Evolutionary conservation across 768 basidiomycete genomes (phyloP).

Genomic region (Multifurca ochricompacta): DNA sequence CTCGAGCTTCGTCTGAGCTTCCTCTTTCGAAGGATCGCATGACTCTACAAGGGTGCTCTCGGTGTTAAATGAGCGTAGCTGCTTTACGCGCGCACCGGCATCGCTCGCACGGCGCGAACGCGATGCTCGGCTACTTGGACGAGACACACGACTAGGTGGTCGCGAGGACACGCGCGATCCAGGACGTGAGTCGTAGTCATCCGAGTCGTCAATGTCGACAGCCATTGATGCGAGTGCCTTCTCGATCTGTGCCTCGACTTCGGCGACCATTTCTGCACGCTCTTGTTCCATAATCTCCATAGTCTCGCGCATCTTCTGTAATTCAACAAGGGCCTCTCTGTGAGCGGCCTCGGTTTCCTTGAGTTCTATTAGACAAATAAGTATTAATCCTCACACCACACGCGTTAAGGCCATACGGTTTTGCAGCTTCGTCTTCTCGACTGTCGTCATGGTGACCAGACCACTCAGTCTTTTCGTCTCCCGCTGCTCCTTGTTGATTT

Average conservation of each 20-base stretch:
- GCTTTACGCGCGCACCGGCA: constrained; percentile 39
- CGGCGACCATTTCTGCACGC: constrained; percentile 85
- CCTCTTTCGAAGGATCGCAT: constrained; percentile 33
- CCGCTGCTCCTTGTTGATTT: constrained; percentile 86
- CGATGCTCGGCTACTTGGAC: constrained; percentile 50
- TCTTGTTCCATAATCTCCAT: constrained; percentile 88
- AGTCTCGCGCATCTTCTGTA: constrained; percentile 72
- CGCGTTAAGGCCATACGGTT: constrained; percentile 45
- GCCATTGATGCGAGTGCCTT: constrained; percentile 80
- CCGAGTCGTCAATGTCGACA: constrained; percentile 70
- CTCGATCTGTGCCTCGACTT: constrained; percentile 88
- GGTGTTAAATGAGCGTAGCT: constrained; percentile 65
- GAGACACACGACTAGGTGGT: constrained; percentile 13
- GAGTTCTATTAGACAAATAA: constrained; percentile 46
- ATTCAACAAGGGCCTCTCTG: constrained; percentile 69
- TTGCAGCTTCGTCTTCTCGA: constrained; percentile 73
- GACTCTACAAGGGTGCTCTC: constrained; percentile 75
- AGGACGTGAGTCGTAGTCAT: constrained; percentile 64
- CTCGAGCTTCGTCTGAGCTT: constrained; percentile 42
- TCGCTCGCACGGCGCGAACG: constrained; percentile 52
- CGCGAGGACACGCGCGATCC: constrained; percentile 12
- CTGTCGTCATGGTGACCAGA: constrained; percentile 65
- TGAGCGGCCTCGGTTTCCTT: constrained; percentile 77
- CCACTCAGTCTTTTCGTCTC: constrained; percentile 83
- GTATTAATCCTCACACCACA: neutral